These are phyloP conservation scores for Royoungia palumana DNA, from an alignment of 768 basidiomycete genomes.

Conservation along the genomic window DNA sequence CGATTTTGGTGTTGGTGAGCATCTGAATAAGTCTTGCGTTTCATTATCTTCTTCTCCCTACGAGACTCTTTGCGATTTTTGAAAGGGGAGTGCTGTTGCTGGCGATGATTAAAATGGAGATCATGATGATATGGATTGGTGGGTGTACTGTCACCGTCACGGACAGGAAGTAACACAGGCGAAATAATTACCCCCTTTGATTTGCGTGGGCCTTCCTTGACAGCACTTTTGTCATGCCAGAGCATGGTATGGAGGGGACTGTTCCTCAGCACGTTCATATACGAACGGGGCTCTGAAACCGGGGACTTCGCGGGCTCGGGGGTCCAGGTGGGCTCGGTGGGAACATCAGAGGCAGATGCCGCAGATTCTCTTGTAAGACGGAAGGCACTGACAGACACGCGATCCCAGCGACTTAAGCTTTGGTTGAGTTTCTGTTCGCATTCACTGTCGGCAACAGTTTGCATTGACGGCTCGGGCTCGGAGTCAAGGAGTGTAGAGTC, in stretches of 20 bases:
- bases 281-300: constrained; percentile 21
- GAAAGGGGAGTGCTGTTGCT: constrained; percentile 34
- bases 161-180: constrained; percentile 50
- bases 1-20: constrained; percentile 37
- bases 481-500: constrained; percentile 69
- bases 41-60: constrained; percentile 64
- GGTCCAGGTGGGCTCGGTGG: constrained; percentile 29
- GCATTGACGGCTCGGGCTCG: constrained; percentile 40
- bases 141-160: constrained; percentile 56
- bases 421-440: constrained; percentile 40
- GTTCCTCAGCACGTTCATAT: constrained; percentile 46
- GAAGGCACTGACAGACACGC: constrained; percentile 70
- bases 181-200: constrained; percentile 41
- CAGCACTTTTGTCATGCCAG: constrained; percentile 38
- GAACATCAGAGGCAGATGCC: constrained; percentile 24
- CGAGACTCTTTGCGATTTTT: constrained; percentile 64
- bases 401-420: constrained; percentile 67
- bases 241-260: constrained; percentile 57
- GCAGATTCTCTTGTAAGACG: constrained; percentile 51
- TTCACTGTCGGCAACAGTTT: constrained; percentile 34
- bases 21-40: constrained; percentile 53
- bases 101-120: constrained; percentile 37
- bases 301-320: constrained; percentile 24
- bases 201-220: constrained; percentile 24
- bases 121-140: constrained; percentile 36